These are phyloP conservation scores for Xylaria curta DNA, from an alignment of 495 filamentous ascomycete genomes.

Conservation along the genomic window DNA sequence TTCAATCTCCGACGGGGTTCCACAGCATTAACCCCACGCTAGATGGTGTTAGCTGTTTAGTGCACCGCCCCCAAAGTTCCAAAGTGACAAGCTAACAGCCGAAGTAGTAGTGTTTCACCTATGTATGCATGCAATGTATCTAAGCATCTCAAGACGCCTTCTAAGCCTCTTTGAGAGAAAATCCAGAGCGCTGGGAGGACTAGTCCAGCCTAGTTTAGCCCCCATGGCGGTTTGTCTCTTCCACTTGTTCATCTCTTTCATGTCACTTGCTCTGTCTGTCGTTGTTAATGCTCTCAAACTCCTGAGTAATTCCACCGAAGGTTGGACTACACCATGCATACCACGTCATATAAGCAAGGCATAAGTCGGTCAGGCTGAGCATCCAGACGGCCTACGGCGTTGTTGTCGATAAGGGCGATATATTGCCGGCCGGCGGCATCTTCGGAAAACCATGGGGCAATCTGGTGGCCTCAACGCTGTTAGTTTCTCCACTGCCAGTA, in stretches of 20 bases:
- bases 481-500: not conserved
- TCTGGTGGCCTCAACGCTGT: not conserved
- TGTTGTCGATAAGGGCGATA: not conserved
- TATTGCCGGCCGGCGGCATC: conserved; percentile 15
- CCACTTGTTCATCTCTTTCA: not conserved
- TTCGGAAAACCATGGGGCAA: not conserved
- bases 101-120: not conserved
- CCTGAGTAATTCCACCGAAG: not conserved
- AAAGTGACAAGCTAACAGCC: not conserved
- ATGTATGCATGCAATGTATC: not conserved
- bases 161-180: conserved; percentile 13
- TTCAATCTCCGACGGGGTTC: conserved; percentile 16
- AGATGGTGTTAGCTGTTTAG: not conserved
- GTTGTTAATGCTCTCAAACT: not conserved
- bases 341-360: not conserved
- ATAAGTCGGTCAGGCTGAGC: not conserved
- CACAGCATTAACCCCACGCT: not conserved
- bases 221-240: not conserved
- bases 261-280: too few species aligned
- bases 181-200: conserved; percentile 19
- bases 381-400: not conserved
- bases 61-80: not conserved
- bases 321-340: not conserved
- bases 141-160: not conserved
- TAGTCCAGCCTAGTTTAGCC: not conserved